Base-by-base conservation (phyloP, 1,284 basidiomycete species). In the Microbotryomycetes sp. region DNA sequence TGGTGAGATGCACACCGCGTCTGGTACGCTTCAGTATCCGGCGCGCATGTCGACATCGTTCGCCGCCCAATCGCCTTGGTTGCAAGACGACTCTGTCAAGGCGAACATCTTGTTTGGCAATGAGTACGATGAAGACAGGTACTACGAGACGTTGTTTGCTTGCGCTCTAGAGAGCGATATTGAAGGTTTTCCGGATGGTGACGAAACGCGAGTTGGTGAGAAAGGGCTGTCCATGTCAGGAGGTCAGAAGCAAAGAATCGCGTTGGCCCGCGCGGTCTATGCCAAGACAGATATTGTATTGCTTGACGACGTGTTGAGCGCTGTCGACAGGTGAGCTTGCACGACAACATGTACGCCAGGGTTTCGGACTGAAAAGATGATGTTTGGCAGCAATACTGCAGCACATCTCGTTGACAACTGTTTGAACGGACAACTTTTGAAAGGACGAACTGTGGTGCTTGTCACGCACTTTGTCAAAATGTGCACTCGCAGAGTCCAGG, bases 221-320 rank as follows among this genome's bases (percentile, higher is more conserved):
- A 59, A 64, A 30, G 65, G 65, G 3, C 26, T 67, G 7, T 59
- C 62, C 4, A 54, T 67, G n/a, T 62, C 60, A 3, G 65, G 66
- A 3, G 94, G 94, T 29, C 94, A 98, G 75, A 97, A 97, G 72
- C 91, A 92, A 45, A 81, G 94, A 78, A 89, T 90, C 50, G 86
- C 90, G 0, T 80, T 94, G 7, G 93, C 93, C 28, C 85, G 94
- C 56, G 93, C 94, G 1, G 85, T 97, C 26, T 98, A 97, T 76
- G 53, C 70, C 2, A 51, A 54, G 5, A 52, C 61, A 5, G 29
- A 61, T 6, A 45, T 72, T 31, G 63, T 69, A n/a, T 48, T 72
- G 0, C 64, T 71, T 31, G 69, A 71, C 47, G 70, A 72, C 46
- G 56, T 70, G 7, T 65, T 72, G 7, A 64, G 60, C 16, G 70